Base-by-base conservation (phyloP, 202 grass and related monocot genomes). In the Zizania palustris region DNA sequence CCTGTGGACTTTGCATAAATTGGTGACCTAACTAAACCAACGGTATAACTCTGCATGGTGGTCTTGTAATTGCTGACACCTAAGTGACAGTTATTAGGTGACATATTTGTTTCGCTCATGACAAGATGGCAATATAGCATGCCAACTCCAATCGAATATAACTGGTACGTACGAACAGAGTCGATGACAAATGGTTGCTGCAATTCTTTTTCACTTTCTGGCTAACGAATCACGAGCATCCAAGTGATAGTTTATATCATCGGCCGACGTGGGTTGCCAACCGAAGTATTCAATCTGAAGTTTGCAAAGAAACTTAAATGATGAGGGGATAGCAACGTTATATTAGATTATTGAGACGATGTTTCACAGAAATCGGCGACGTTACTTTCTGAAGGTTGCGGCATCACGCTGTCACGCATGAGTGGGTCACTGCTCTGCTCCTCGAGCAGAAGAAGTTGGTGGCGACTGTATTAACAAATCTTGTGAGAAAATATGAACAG, bases 1-100 rank as follows among this genome's bases (percentile, higher is more conserved):
- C 44, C 28, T 39, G 45, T 56, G 39, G 16, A 35, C n/a, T 38
- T 35, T 45, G 45, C 10, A 11, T 9, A 41, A 48, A 72, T 58
- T 69, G 80, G 68, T 87, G 68, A 73, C 38, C 85, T 45, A 78
- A 50, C 85, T 44, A 65, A 28, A 58, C 54, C 12, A 82, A 78
- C 60, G 42, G 67, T 72, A 35, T 28, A 28, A 28, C 28, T 42
- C 8, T 33, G 40, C 44, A 69, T 80, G 18, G 54, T 45, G 45
- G 63, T 39, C 38, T 55, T 9, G 0, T 16, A 43, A 42, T 51
- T 21, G 14, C 49, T 11, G 34, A 18, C 4, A 59, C 15, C 76
- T 70, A 34, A 45, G 38, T 76, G 72, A 19, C 34, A 36, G 71
- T 49, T 57, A 76, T 76, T 75, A 63, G 74, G n/a, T 81, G 40